Evolutionary conservation across 352 stramenopile genomes (phyloP).

Genomic region (Pseudoperonospora humuli): DNA sequence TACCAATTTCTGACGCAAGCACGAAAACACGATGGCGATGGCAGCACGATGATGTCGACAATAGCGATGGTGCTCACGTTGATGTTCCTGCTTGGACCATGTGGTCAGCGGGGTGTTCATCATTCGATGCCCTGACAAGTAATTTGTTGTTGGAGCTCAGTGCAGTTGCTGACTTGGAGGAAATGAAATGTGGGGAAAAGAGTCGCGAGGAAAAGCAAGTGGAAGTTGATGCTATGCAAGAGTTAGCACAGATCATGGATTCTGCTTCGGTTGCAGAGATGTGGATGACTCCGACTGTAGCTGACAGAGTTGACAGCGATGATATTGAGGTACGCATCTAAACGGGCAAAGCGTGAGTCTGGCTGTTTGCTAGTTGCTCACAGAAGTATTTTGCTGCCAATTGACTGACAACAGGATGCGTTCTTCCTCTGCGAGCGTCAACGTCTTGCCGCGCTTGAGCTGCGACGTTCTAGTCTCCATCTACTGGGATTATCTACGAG

Average conservation of each 20-base stretch:
- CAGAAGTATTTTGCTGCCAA: slow-evolving; percentile 1
- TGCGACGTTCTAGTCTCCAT: slow-evolving; percentile 24
- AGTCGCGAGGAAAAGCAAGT: slow-evolving; percentile 29
- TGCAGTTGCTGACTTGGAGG: slow-evolving; percentile 8
- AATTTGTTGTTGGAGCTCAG: slow-evolving; percentile 45
- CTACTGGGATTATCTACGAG: slow-evolving; percentile 10
- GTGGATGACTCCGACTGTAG: slow-evolving; percentile 21
- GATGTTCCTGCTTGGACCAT: slow-evolving; percentile 43
- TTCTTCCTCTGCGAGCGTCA: slow-evolving; percentile 25
- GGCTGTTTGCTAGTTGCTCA: background rate
- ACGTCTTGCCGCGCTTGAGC: slow-evolving; percentile 15
- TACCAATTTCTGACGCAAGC: slow-evolving; percentile 13
- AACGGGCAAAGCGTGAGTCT: background rate
- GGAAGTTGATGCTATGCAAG: slow-evolving; percentile 31
- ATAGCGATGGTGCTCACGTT: slow-evolving; percentile 1
- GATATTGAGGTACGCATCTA: slow-evolving; percentile 32
- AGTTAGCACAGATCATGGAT: slow-evolving; percentile 43
- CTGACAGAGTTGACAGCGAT: background rate
- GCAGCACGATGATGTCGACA: slow-evolving; percentile 12
- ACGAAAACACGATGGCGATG: slow-evolving; percentile 21
- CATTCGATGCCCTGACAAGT: slow-evolving; percentile 53
- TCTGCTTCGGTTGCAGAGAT: slow-evolving; percentile 35
- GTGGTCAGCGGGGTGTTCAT: slow-evolving; percentile 26
- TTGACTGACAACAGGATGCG: slow-evolving; percentile 11
- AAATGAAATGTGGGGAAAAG: slow-evolving; percentile 25